phyloP scores from a whole-genome alignment of 2,329 filamentous ascomycete species.

The Pyricularia grisea region DNA sequence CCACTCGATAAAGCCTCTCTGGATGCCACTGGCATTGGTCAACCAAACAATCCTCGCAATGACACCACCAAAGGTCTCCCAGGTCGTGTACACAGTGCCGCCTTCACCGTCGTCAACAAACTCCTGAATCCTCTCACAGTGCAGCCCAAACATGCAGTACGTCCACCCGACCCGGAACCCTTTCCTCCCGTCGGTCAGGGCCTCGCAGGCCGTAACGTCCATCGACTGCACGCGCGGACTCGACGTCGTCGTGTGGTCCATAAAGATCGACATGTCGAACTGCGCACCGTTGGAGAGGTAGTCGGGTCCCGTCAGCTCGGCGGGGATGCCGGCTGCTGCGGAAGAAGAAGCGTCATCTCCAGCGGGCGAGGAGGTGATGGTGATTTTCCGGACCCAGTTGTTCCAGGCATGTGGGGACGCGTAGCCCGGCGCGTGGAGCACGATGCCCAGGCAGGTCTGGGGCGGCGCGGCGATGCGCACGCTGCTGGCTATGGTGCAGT shows the following conservation, averaged over 20 bases:
- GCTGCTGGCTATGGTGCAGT: slow-evolving; percentile 21
- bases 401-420: slow-evolving; percentile 20
- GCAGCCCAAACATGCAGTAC: slow-evolving; percentile 23
- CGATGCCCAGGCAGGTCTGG: slow-evolving; percentile 21
- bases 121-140: slow-evolving; percentile 32
- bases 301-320: not conserved
- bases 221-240: slow-evolving; percentile 12
- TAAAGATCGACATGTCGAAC: slow-evolving; percentile 23
- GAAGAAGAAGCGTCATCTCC: not conserved
- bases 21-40: slow-evolving; percentile 5
- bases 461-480: slow-evolving; percentile 23
- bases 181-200: slow-evolving; percentile 17
- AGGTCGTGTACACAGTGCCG: slow-evolving; percentile 30
- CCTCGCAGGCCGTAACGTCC: slow-evolving; percentile 22
- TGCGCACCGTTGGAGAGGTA: slow-evolving; percentile 14
- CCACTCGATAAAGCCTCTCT: not conserved
- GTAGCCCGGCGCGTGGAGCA: slow-evolving; percentile 22
- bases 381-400: slow-evolving; percentile 19
- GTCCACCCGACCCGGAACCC: slow-evolving; percentile 31
- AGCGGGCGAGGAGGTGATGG: not conserved
- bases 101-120: slow-evolving; percentile 21
- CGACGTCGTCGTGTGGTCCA: slow-evolving; percentile 15
- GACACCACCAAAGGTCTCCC: slow-evolving; percentile 35
- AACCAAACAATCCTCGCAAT: slow-evolving; percentile 24
- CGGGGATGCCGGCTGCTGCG: not conserved